phyloP scores from a whole-genome alignment of 2,329 filamentous ascomycete genomes.

The Fusarium goolgardi region DNA sequence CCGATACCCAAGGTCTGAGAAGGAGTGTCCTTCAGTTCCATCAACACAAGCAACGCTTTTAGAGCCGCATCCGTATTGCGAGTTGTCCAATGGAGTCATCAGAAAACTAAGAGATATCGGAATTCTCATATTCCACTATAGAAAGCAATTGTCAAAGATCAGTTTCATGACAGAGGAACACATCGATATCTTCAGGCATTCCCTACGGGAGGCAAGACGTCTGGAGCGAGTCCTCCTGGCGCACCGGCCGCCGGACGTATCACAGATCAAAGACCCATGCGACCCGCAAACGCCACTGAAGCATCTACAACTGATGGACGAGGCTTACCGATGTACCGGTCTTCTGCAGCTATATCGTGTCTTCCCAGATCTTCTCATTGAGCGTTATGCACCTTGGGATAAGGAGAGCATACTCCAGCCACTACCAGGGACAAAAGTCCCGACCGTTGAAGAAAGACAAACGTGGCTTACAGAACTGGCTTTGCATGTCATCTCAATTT shows the following conservation, averaged over 20 bases:
- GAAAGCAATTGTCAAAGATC: neutral
- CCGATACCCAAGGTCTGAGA: neutral
- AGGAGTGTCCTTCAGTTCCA: neutral
- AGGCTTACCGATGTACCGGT: conserved; percentile 2
- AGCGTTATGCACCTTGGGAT: neutral
- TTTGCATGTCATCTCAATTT: neutral
- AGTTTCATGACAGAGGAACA: conserved; percentile 8
- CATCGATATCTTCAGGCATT: neutral
- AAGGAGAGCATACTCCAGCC: neutral
- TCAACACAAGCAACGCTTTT: neutral
- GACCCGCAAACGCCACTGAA: conserved; percentile 2
- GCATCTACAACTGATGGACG: conserved; percentile 8
- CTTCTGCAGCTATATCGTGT: conserved; percentile 10
- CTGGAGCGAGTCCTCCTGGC: neutral
- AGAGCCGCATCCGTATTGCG: conserved; percentile 11
- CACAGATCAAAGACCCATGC: neutral
- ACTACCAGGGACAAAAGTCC: neutral
- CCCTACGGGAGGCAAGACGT: neutral
- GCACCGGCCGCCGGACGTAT: neutral
- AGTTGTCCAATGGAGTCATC: neutral
- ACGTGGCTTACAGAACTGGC: conserved; percentile 4
- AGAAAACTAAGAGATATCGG: neutral
- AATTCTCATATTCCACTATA: neutral
- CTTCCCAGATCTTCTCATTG: conserved; percentile 11
- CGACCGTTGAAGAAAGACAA: neutral